Conservation (phyloP, 768 basidiomycete species). For the Tylopilus subfusipes region DNA sequence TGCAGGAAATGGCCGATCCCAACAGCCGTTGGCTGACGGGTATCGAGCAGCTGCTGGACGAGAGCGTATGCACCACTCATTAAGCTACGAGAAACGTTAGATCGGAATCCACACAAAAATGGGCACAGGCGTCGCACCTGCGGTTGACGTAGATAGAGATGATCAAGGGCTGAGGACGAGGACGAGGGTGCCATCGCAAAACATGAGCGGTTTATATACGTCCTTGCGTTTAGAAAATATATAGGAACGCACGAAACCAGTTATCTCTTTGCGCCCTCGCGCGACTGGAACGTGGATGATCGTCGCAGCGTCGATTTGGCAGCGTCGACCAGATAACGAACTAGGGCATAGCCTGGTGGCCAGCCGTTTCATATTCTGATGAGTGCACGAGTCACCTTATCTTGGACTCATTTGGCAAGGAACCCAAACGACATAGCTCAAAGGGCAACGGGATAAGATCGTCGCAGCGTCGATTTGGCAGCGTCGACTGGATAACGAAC, state of each 20-base stretch:
- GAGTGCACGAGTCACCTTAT: neutral
- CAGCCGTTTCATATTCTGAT: neutral
- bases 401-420: neutral
- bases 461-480: neutral
- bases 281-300: constrained; percentile 44
- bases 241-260: neutral
- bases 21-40: neutral
- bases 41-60: constrained; percentile 4
- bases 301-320: neutral
- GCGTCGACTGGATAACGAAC: neutral
- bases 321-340: neutral
- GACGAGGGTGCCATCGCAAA: neutral
- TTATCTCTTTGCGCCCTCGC: constrained; percentile 40
- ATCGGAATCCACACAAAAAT: neutral
- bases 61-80: constrained; percentile 9
- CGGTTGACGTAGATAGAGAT: neutral
- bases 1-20: constrained; percentile 49
- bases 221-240: neutral
- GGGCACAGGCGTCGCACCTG: neutral
- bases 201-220: neutral
- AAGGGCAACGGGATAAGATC: constrained; percentile 31
- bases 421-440: neutral
- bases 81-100: neutral
- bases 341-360: neutral
- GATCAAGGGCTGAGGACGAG: constrained; percentile 19